Evolutionary conservation across 495 filamentous ascomycete species (phyloP), one percentile per base, ranked within the genome.

Genomic region (Saxophila tyrrhenica): DNA sequence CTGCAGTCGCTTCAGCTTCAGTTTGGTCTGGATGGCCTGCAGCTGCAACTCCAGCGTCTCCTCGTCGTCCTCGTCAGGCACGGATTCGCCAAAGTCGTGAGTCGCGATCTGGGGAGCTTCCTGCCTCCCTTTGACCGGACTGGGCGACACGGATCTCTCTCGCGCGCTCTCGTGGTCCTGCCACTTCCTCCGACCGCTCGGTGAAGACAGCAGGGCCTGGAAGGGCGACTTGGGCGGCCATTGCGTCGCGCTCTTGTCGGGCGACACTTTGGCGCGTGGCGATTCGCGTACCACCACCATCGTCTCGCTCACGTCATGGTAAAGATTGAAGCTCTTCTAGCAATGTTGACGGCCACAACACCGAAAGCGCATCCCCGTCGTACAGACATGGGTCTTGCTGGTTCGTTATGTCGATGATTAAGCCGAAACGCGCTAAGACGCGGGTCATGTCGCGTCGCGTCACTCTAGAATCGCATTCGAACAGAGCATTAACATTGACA

Each of bases 141-240:
- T 78, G 9, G 80, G 78, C 16, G 84, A 82, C 7, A 44, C 41
- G 19, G 7, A 8, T n/a, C 41, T 8, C 16, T 43, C n/a, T 25
- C 43, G 2, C 11, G 77, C 76, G 53, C 82, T 77, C 50, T 78
- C 74, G 54, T 84, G 72, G 59, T 81, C 77, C 58, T 82, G 79
- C 55, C 83, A 71, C 55, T 78, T 82, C 62, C 81, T 78, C 58
- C 89, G 84, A 25, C 88, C 89, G 51, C 78, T 76, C 0, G 89
- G 89, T 3, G 87, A 91, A 67, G 82, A 85, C 22, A 94, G 70
- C 2, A 96, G 78, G 25, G 79, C 89, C 51, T 90, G 86, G 67
- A 86, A 82, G 48, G 89, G 89, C 16, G 89, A 94, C 65, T 83
- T 77, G 15, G 89, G 89, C 41, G 89, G 89, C 89, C 89, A 96